phyloP scores from a whole-genome alignment of 768 basidiomycete genomes.

The Hygrocybe punicea region DNA sequence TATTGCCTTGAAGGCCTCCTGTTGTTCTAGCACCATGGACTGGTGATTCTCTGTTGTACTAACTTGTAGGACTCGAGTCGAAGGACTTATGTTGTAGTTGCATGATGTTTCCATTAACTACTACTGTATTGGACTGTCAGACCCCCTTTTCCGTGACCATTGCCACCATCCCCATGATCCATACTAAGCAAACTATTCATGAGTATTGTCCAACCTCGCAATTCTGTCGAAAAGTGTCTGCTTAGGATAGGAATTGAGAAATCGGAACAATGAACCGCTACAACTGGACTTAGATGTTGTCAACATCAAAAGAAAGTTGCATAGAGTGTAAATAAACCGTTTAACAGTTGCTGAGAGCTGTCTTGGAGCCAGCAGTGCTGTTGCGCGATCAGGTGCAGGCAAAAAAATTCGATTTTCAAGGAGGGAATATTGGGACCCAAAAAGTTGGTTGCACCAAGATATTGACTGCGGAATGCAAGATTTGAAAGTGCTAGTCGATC shows the following conservation, averaged over 20 bases:
- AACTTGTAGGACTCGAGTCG: no score
- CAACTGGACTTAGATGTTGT: background rate
- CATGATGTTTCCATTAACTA: no score
- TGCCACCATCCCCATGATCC: no score
- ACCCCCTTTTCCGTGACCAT: no score
- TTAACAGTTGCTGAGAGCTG: background rate
- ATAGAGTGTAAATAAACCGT: background rate
- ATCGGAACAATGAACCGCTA: background rate
- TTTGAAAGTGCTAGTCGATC: background rate
- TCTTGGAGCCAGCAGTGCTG: background rate
- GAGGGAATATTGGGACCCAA: background rate
- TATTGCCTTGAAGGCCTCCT: no score
- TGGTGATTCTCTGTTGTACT: no score
- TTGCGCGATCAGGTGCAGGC: background rate
- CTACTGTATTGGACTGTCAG: no score
- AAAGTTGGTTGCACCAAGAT: background rate
- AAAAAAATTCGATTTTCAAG: background rate
- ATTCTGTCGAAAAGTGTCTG: no score
- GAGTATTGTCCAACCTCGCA: no score
- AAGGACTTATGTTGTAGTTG: no score
- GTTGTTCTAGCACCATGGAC: no score
- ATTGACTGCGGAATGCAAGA: background rate
- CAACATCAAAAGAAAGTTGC: background rate
- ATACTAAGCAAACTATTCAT: no score
- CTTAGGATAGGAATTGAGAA: background rate